A percentile compares a stretch with the other conserved stretches of the same genome.
Evolutionary conservation across 2,329 filamentous ascomycete genomes (phyloP).

Genomic region (Fusarium sp.): DNA sequence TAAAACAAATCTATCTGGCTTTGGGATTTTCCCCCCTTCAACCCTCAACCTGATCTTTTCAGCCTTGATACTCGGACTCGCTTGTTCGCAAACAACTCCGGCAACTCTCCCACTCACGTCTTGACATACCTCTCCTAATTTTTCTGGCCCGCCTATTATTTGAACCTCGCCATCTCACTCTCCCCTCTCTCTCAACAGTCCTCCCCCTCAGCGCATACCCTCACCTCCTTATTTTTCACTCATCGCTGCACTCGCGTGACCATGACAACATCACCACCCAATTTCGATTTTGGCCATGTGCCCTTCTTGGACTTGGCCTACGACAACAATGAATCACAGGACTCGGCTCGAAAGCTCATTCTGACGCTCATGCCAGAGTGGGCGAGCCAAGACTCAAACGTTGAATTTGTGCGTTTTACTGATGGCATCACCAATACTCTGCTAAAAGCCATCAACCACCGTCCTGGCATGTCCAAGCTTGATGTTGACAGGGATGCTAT

Average conservation of each 20-base stretch:
- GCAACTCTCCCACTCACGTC: not conserved
- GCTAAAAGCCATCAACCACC: constrained; percentile 78
- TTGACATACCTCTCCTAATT: constrained; percentile 3
- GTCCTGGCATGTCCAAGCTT: constrained; percentile 71
- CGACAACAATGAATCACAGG: constrained; percentile 78
- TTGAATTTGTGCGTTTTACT: constrained; percentile 91
- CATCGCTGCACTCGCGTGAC: constrained; percentile 27
- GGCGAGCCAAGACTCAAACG: constrained; percentile 75
- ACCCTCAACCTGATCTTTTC: constrained; percentile 3
- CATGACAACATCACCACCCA: constrained; percentile 50
- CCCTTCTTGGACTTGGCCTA: constrained; percentile 80
- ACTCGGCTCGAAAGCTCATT: constrained; percentile 83
- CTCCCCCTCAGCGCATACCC: constrained; percentile 1
- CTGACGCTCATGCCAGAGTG: constrained; percentile 85
- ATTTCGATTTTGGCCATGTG: constrained; percentile 56
- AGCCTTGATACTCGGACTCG: constrained; percentile 1
- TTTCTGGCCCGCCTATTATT: constrained; percentile 8
- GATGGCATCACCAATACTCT: constrained; percentile 98
- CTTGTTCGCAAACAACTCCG: constrained; percentile 7
- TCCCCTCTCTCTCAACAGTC: constrained; percentile 11
- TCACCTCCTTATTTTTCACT: constrained; percentile 19
- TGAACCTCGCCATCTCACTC: constrained; percentile 17
- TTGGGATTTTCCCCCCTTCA: not conserved
- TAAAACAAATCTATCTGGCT: constrained; percentile 27
- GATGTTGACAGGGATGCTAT: constrained; percentile 87